These are phyloP conservation scores for Mycena maculata DNA, from an alignment of 768 basidiomycete species.

Conservation along the genomic window DNA sequence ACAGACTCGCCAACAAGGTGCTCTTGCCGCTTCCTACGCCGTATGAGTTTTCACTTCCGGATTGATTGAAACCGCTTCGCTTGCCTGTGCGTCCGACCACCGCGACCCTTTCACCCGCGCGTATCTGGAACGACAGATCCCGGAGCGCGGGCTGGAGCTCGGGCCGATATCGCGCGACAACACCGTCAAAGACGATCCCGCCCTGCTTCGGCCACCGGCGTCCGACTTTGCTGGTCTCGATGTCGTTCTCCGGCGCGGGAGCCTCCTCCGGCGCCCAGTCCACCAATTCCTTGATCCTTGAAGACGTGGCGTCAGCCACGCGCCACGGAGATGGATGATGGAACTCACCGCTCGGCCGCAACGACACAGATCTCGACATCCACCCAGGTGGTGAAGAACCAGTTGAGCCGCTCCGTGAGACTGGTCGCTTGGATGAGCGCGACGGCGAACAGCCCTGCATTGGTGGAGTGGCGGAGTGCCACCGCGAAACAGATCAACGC, in stretches of 20 bases:
- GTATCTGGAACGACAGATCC: constrained; percentile 12
- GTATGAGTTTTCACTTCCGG: not conserved
- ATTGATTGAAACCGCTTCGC: not conserved
- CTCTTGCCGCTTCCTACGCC: constrained; percentile 15
- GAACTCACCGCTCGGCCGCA: constrained; percentile 19
- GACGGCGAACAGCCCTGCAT: constrained; percentile 16
- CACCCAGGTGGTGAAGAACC: constrained; percentile 23
- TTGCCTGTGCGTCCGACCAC: constrained; percentile 17
- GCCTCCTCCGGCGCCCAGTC: constrained; percentile 20
- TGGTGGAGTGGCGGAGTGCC: constrained; percentile 6
- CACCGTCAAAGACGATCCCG: constrained; percentile 5
- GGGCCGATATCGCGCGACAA: constrained; percentile 11
- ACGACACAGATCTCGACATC: constrained; percentile 22
- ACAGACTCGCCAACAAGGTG: constrained; percentile 12
- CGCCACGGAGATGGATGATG: not conserved
- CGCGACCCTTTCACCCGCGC: constrained; percentile 7
- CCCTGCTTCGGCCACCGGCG: constrained; percentile 4
- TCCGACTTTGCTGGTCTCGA: not conserved
- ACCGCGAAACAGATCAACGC: constrained; percentile 20
- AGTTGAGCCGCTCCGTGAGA: constrained; percentile 22
- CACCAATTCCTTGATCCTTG: constrained; percentile 14
- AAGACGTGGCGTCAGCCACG: not conserved
- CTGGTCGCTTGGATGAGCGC: constrained; percentile 24
- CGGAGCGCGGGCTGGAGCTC: constrained; percentile 10
- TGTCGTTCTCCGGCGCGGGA: not conserved